Conservation (phyloP, 2,329 filamentous ascomycete species). For the Cladorrhinum sp. region DNA sequence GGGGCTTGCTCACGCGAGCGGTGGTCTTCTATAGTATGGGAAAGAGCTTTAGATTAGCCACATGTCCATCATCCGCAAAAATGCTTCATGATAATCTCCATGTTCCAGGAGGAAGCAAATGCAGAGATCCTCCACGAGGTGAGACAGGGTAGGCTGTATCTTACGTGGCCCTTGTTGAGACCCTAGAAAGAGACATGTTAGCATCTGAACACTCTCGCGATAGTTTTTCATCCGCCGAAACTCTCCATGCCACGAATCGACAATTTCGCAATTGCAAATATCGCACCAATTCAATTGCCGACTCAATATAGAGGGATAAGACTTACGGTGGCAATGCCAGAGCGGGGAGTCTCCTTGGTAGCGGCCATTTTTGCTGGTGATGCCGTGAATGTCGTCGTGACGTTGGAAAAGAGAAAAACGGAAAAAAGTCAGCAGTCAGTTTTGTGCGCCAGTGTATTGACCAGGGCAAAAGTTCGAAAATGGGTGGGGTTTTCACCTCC, state of each 20-base stretch:
- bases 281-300: neutral
- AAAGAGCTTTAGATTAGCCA: conserved; percentile 40
- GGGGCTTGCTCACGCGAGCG: conserved; percentile 71
- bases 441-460: conserved; percentile 18
- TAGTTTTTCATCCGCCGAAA: neutral
- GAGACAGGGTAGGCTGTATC: conserved; percentile 47
- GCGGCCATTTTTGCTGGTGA: conserved; percentile 24
- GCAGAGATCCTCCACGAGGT: conserved; percentile 74
- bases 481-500: conserved; percentile 5
- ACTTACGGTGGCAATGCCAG: conserved; percentile 23
- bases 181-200: conserved; percentile 34
- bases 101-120: conserved; percentile 32
- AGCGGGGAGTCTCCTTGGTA: conserved; percentile 24
- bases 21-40: conserved; percentile 70
- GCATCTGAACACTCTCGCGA: conserved; percentile 4
- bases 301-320: neutral
- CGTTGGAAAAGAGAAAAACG: conserved; percentile 14
- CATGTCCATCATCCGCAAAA: conserved; percentile 24
- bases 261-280: neutral
- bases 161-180: conserved; percentile 62
- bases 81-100: conserved; percentile 22
- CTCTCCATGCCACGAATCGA: neutral
- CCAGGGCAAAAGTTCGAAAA: conserved; percentile 23
- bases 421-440: conserved; percentile 3
- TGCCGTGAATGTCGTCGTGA: conserved; percentile 25